These are phyloP conservation scores for Vaucheria bursata DNA, from an alignment of 352 stramenopile genomes.

Conservation along the genomic window DNA sequence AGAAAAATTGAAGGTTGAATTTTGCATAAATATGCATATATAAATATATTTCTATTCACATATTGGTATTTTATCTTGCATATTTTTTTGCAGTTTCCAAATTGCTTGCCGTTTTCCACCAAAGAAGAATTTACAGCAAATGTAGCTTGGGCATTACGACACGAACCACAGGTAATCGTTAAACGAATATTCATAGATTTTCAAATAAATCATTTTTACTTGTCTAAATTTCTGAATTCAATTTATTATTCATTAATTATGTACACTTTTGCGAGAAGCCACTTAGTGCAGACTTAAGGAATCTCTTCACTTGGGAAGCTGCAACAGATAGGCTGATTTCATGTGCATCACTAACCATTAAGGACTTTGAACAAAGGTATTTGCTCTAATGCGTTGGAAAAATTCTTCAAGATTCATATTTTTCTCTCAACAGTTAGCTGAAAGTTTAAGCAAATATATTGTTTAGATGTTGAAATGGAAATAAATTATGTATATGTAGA, in stretches of 20 bases:
- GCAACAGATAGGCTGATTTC: slow-evolving; percentile 59
- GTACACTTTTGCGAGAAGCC: background rate
- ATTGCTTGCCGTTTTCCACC: slow-evolving; percentile 60
- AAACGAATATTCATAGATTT: background rate
- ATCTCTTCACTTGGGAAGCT: slow-evolving; percentile 63
- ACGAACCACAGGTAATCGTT: slow-evolving; percentile 26
- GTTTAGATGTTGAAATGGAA: no score
- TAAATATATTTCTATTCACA: no score
- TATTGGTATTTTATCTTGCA: no score
- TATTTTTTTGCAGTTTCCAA: slow-evolving; percentile 59
- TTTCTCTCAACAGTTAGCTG: no score
- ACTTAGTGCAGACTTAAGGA: slow-evolving; percentile 1
- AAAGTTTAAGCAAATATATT: no score
- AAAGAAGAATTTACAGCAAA: slow-evolving; percentile 58
- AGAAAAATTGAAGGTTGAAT: no score
- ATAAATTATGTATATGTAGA: no score
- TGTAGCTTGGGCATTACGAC: slow-evolving; percentile 54
- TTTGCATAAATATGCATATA: no score
- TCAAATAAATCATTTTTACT: background rate
- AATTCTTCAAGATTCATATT: no score
- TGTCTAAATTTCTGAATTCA: background rate
- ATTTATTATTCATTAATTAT: background rate
- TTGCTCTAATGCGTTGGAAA: no score
- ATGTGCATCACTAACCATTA: slow-evolving; percentile 18
- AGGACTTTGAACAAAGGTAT: slow-evolving; percentile 2